phyloP scores from a whole-genome alignment of 345 rosid species.

The Eucalyptus pumila region DNA sequence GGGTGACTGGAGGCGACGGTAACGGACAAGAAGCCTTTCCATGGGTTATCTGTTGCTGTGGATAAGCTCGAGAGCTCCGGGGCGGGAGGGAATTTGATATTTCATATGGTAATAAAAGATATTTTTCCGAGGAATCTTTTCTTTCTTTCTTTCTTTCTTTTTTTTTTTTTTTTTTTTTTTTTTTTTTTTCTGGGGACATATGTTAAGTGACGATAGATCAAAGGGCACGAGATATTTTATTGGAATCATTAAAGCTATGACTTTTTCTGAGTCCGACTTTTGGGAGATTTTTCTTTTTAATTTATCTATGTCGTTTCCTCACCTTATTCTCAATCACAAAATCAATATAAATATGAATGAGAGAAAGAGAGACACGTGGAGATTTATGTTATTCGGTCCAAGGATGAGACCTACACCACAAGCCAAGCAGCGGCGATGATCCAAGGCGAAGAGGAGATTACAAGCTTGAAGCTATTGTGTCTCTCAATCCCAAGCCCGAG shows the following conservation, averaged over 20 bases:
- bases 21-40: neutral
- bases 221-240: neutral
- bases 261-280: neutral
- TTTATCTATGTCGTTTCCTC: neutral
- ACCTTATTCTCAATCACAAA: neutral
- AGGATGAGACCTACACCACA: neutral
- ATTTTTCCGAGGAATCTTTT: neutral
- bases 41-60: neutral
- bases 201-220: neutral
- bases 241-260: neutral
- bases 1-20: neutral
- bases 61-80: neutral
- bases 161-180: accelerated
- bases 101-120: neutral
- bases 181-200: neutral
- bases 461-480: neutral
- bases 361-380: neutral
- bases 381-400: neutral
- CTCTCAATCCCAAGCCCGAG: neutral
- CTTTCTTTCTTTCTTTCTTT: too few species aligned
- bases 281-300: neutral
- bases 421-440: neutral
- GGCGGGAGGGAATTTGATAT: neutral
- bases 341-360: neutral
- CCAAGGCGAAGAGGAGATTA: neutral